Base-by-base conservation (phyloP, 2,329 filamentous ascomycete genomes). In the Fusarium newnesense region DNA sequence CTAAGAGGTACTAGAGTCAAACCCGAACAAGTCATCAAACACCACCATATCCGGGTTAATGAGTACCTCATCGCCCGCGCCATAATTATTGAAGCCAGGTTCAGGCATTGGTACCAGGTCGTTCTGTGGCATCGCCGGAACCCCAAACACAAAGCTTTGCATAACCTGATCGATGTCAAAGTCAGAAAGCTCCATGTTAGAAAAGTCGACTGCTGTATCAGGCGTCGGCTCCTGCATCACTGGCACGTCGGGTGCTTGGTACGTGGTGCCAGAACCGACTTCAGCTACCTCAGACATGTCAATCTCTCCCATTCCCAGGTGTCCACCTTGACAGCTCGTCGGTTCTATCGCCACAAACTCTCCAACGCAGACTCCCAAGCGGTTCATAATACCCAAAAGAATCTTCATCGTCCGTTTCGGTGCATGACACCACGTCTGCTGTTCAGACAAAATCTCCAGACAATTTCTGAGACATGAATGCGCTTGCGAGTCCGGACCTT, bases 391-490 rank as follows among this genome's bases (percentile, higher is more conserved):
- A 2, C 60, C 24, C 4, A 66, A 37, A 1, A 77, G 26, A 7
- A 77, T 73, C 12, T n/a, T 43, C 52, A 70, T 61, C 4, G 71
- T 70, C 8, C 67, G 36, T 2, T 70, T 66, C 0, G 75, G 58
- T 0, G 54, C 75, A 3, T 73, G 69, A 4, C 71, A 76, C 12
- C 64, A 85, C 40, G 82, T 81, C 46, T 85, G 82, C 21, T 88
- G 86, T 32, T 85, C 81, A 9, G 79, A 74, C 13, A 88, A 81
- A 0, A 86, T 81, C 2, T 82, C 80, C 3, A 87, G 53, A 56
- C 85, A 88, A 1, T 80, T 83, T 30, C 81, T 79, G 0, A 87
- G 77, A 40, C 76, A 78, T 3, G 75, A 72, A 60, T 84, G 81
- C 1, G 84, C 82, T 24, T 83, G 81, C 1, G 83, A 85, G 0